Base-by-base conservation (phyloP, 169 alveolate genomes). In the Plasmodium cynomolgi region DNA sequence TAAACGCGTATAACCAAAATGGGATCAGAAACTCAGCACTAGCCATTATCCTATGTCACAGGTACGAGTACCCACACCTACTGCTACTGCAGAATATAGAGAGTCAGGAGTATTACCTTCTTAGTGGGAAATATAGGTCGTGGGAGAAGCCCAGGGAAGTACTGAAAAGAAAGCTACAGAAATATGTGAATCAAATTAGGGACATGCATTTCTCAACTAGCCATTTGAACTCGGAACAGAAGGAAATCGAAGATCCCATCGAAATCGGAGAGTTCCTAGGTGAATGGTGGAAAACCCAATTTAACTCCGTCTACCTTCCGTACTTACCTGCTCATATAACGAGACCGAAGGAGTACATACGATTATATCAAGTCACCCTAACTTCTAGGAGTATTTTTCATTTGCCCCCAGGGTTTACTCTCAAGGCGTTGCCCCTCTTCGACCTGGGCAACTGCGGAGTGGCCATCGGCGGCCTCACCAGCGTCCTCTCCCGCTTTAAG, bases 221-320 rank as follows among this genome's bases (percentile, higher is more conserved):
- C 41, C 84, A 85, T 54, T 23, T 85, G n/a, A 75, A 85, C 39
- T 0, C 31, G 0, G 62, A 82, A 2, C 13, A 50, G 34, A 50
- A 80, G 2, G 81, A 85, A 75, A 4, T 17, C 7, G 96, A 91
- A 20, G 97, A 95, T n/a, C 91, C 80, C 15, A 81, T 96, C 26
- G 91, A 91, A 4, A 93, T 96, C 6, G 97, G 97, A n/a, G 97
- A 96, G 11, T 92, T 96, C 20, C 75, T 96, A 72, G 97, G 96
- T 20, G 97, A 96, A 58, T 95, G 94, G 91, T 96, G 97, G 97
- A 80, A 95, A 31, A 84, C 95, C 20, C 96, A 96, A 81, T 95
- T 74, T 72, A 84, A 95, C 39, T 91, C 97, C 1, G 96, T 85
- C 13, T 93, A 91, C 29, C 86, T 96, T 31, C 97, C 97, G 0